Conservation (phyloP, 2,329 filamentous ascomycete genomes). For the Beauveria sp. region DNA sequence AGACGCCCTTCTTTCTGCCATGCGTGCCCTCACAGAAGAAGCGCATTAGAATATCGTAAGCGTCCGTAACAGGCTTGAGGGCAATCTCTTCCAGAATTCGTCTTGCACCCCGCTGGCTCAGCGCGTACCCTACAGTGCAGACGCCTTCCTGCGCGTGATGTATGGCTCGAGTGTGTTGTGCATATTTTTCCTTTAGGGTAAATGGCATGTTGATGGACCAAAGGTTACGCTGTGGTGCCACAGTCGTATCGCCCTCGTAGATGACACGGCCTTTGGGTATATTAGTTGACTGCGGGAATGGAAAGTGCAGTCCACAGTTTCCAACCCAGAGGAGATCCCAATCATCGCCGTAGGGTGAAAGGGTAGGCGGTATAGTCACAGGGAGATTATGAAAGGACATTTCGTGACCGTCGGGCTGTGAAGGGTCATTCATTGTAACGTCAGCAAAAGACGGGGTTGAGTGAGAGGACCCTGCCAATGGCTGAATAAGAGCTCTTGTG, state of each 20-base stretch:
- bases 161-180: conserved; percentile 35
- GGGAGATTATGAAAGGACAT: conserved; percentile 18
- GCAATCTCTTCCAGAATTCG: conserved; percentile 36
- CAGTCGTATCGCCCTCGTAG: conserved; percentile 26
- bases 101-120: conserved; percentile 36
- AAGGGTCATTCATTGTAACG: conserved; percentile 18
- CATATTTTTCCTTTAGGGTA: conserved; percentile 25
- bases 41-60: conserved; percentile 38
- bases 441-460: conserved; percentile 16
- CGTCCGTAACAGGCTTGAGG: conserved; percentile 30
- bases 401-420: conserved; percentile 12
- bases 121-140: conserved; percentile 37
- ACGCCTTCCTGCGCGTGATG: conserved; percentile 33
- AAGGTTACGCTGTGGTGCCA: conserved; percentile 26
- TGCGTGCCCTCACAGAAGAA: conserved; percentile 36
- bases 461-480: conserved; percentile 13
- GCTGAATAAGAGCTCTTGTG: conserved; percentile 27
- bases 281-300: conserved; percentile 11
- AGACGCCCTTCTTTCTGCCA: conserved; percentile 27
- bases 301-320: conserved; percentile 35
- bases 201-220: conserved; percentile 29
- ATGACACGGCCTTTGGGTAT: conserved; percentile 25
- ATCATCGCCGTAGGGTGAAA: conserved; percentile 39
- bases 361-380: conserved; percentile 10
- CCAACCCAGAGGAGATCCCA: conserved; percentile 48